Evolutionary conservation across 495 filamentous ascomycete genomes (phyloP).

Genomic region (Acidomyces sp.): DNA sequence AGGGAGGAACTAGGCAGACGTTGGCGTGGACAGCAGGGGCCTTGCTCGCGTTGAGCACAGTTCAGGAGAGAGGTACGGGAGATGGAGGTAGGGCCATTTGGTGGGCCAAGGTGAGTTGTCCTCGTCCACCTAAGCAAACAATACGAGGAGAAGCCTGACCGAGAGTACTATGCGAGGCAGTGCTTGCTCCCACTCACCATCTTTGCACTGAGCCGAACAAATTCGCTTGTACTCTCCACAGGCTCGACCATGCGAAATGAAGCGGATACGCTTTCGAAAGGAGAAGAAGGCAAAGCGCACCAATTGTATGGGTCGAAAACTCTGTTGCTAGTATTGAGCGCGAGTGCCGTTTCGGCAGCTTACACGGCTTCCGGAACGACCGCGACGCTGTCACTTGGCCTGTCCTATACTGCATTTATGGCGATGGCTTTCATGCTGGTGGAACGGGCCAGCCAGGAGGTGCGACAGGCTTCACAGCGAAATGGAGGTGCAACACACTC

Average conservation of each 20-base stretch:
- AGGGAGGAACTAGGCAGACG: slow-evolving; percentile 6
- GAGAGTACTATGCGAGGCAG: slow-evolving; percentile 5
- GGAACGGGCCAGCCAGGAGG: slow-evolving; percentile 6
- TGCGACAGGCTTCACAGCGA: not conserved
- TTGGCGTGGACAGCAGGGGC: slow-evolving; percentile 22
- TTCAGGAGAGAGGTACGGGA: slow-evolving; percentile 26
- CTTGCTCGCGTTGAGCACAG: slow-evolving; percentile 23
- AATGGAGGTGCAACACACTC: slow-evolving; percentile 11
- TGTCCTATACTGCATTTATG: slow-evolving; percentile 6
- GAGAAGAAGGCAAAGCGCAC: not conserved
- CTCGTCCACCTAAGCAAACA: not conserved
- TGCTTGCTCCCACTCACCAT: slow-evolving; percentile 5
- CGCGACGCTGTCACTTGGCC: slow-evolving; percentile 11
- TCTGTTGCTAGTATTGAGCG: slow-evolving; percentile 5
- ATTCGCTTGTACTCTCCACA: not conserved
- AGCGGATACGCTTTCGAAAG: not conserved
- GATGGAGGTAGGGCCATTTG: slow-evolving; percentile 24
- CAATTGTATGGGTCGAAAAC: not conserved
- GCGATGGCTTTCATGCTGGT: slow-evolving; percentile 11
- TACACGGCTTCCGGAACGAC: slow-evolving; percentile 8
- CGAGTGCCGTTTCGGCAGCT: slow-evolving; percentile 6
- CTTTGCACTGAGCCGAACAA: not conserved
- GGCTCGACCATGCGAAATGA: not conserved
- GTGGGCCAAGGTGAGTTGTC: slow-evolving; percentile 24
- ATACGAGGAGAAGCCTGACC: slow-evolving; percentile 13